A percentile compares a stretch with the other conserved stretches of the same genome.
Evolutionary conservation across 2,329 filamentous ascomycete species (phyloP).

Genomic region (Xylariales sp.): DNA sequence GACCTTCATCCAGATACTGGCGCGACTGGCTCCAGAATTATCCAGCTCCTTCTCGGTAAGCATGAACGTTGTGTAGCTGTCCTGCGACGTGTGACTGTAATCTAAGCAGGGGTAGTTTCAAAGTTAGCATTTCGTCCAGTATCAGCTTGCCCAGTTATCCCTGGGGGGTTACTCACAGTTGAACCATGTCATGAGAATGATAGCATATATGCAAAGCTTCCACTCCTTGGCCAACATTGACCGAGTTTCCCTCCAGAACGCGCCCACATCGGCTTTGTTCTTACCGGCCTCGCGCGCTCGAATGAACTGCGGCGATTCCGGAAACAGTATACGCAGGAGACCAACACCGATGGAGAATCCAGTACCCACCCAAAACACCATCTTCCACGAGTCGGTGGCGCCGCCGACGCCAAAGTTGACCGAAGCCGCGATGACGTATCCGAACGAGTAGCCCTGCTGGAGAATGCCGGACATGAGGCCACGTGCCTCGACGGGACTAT

Average conservation of each 20-base stretch:
- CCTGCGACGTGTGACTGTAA: slow-evolving; percentile 76
- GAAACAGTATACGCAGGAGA: slow-evolving; percentile 62
- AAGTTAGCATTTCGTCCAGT: no score
- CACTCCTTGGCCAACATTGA: slow-evolving; percentile 66
- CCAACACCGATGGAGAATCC: slow-evolving; percentile 66
- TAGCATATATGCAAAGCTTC: slow-evolving; percentile 73
- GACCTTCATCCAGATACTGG: slow-evolving; percentile 76
- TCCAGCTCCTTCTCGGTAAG: slow-evolving; percentile 64
- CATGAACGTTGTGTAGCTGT: slow-evolving; percentile 81
- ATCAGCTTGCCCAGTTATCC: no score
- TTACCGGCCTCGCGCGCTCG: slow-evolving; percentile 61
- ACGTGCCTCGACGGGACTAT: slow-evolving; percentile 65
- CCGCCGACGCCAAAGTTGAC: slow-evolving; percentile 71
- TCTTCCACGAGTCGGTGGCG: slow-evolving; percentile 63
- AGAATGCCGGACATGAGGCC: slow-evolving; percentile 79
- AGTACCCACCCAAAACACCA: slow-evolving; percentile 68
- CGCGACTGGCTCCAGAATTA: slow-evolving; percentile 62
- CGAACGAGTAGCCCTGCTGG: slow-evolving; percentile 77
- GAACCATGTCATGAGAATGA: slow-evolving; percentile 75
- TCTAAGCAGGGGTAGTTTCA: no score
- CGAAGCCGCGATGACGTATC: slow-evolving; percentile 74
- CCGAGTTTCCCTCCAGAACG: slow-evolving; percentile 67
- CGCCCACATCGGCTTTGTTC: slow-evolving; percentile 37
- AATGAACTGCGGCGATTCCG: slow-evolving; percentile 71
- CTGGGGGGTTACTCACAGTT: no score